These are phyloP conservation scores for Lactarius evosmus DNA, from an alignment of 768 basidiomycete species.

Conservation along the genomic window DNA sequence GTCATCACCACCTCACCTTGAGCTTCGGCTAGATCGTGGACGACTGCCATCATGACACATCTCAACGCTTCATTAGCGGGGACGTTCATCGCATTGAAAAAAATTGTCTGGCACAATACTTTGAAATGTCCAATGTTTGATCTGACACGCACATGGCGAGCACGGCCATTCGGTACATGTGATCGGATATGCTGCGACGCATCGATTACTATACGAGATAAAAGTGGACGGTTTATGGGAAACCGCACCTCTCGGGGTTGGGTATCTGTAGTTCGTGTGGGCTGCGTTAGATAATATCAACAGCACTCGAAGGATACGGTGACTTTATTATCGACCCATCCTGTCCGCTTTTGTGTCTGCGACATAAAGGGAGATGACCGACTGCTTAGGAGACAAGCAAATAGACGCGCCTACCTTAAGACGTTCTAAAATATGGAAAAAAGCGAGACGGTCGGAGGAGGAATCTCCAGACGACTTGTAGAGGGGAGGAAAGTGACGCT, in stretches of 20 bases:
- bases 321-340: slow-evolving; percentile 87
- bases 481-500: slow-evolving; percentile 56
- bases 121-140: slow-evolving; percentile 62
- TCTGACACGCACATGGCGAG: slow-evolving; percentile 86
- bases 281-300: slow-evolving; percentile 13
- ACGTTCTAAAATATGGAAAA: slow-evolving; percentile 84
- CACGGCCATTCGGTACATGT: slow-evolving; percentile 98
- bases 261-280: slow-evolving; percentile 53
- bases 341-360: slow-evolving; percentile 94
- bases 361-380: not conserved
- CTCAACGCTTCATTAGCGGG: slow-evolving; percentile 35
- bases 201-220: not conserved
- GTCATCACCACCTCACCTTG: slow-evolving; percentile 58
- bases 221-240: not conserved
- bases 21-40: slow-evolving; percentile 96
- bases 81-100: not conserved
- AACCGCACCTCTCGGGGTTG: slow-evolving; percentile 71
- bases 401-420: slow-evolving; percentile 60
- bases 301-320: slow-evolving; percentile 1
- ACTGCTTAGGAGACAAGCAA: not conserved
- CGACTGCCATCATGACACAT: slow-evolving; percentile 85
- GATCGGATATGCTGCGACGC: slow-evolving; percentile 65
- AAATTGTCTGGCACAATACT: slow-evolving; percentile 42
- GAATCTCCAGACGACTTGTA: slow-evolving; percentile 53
- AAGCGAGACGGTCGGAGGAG: slow-evolving; percentile 72